Conservation (phyloP, 2,329 filamentous ascomycete genomes). For the Fusarium drepaniforme region DNA sequence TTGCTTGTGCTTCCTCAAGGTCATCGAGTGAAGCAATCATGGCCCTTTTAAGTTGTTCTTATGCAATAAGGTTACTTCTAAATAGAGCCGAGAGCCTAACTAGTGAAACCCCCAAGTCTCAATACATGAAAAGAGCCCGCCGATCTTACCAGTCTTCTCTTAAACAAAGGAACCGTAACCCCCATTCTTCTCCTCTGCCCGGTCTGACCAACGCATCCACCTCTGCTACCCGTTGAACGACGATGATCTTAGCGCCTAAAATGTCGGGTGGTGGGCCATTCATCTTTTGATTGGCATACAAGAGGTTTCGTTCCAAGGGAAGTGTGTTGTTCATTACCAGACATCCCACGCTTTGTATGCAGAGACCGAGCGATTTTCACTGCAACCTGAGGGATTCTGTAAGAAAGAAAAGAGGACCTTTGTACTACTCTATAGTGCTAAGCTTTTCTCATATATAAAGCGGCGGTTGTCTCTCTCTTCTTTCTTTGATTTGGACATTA, state of each 20-base stretch:
- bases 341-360: conserved; percentile 14
- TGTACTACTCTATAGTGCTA: background rate
- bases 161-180: background rate
- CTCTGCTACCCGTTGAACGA: background rate
- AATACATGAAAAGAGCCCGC: background rate
- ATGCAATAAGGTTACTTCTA: background rate
- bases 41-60: background rate
- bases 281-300: conserved; percentile 13
- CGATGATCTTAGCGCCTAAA: conserved; percentile 4
- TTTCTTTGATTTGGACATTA: background rate
- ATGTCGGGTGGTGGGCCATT: background rate
- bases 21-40: background rate
- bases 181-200: background rate
- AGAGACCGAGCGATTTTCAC: conserved; percentile 10
- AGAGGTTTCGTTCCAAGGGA: background rate
- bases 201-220: background rate
- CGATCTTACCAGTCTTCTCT: background rate
- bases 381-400: background rate
- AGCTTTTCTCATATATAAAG: background rate
- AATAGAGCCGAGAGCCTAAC: background rate
- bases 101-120: background rate
- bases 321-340: conserved; percentile 3
- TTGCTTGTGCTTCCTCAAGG: background rate
- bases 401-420: background rate
- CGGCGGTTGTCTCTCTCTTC: background rate